These are phyloP conservation scores for Catenaria anguillulae DNA, from an alignment of 371 early-diverging fungal species.

Conservation along the genomic window DNA sequence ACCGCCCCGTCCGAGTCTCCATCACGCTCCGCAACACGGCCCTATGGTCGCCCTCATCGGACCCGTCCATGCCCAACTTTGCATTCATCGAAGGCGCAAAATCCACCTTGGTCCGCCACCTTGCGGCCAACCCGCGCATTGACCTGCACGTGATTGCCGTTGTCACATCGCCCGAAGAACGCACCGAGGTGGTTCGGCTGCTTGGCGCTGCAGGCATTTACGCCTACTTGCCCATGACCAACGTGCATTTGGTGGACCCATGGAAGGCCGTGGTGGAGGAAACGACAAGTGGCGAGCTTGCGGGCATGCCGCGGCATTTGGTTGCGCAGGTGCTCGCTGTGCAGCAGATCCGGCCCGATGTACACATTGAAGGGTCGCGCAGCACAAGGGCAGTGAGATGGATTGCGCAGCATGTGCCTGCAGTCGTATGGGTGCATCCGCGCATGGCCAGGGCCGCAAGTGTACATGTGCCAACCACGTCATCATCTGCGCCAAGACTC, in stretches of 20 bases:
- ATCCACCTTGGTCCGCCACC: neutral
- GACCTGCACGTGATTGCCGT: neutral
- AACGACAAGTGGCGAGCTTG: no score
- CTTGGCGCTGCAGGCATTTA: neutral
- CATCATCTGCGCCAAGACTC: neutral
- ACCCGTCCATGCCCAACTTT: neutral
- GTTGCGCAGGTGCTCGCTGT: neutral
- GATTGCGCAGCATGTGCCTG: neutral
- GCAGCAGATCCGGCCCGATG: neutral
- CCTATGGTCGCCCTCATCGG: constrained; percentile 1
- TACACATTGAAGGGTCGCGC: neutral
- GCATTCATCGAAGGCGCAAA: neutral
- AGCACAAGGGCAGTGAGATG: neutral
- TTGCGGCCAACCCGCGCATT: neutral
- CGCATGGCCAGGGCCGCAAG: neutral
- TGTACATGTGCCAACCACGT: neutral
- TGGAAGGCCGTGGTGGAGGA: neutral
- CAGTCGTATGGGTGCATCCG: neutral
- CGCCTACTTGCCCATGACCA: neutral
- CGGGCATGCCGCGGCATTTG: neutral
- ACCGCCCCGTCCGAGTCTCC: neutral
- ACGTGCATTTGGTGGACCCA: neutral
- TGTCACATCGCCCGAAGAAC: neutral
- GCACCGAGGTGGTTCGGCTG: neutral
- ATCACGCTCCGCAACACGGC: constrained; percentile 2